A percentile compares a stretch with the other conserved stretches of the same genome.
phyloP scores from a whole-genome alignment of 352 stramenopile genomes.

The Pythium inflatum region DNA sequence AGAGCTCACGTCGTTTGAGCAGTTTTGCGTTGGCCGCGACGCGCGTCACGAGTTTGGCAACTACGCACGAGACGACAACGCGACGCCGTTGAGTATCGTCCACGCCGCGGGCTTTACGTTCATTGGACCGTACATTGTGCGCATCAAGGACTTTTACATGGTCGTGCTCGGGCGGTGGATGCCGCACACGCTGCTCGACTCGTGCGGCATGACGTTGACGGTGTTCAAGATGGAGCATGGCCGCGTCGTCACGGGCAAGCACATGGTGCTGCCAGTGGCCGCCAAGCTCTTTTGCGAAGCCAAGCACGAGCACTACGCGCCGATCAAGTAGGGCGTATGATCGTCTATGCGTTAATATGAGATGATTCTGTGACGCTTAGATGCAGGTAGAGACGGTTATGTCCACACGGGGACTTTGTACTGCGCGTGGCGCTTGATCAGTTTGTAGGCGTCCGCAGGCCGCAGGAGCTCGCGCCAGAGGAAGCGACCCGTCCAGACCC shows the following conservation, averaged over 20 bases:
- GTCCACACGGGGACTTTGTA: too few relatives aligned
- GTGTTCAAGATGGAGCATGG: constrained; percentile 26
- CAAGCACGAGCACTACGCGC: constrained; percentile 13
- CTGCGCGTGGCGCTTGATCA: too few relatives aligned
- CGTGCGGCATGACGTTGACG: constrained; percentile 26
- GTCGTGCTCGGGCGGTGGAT: constrained; percentile 15
- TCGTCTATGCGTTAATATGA: too few relatives aligned
- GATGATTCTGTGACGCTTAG: too few relatives aligned
- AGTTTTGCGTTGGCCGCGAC: constrained; percentile 27
- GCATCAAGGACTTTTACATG: constrained; percentile 34
- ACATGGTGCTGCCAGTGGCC: constrained; percentile 27
- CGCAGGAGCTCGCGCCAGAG: too few relatives aligned
- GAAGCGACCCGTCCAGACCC: too few relatives aligned
- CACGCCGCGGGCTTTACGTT: constrained; percentile 31
- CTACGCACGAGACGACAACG: constrained; percentile 5
- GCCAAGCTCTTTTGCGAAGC: constrained; percentile 18
- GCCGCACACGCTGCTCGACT: constrained; percentile 18
- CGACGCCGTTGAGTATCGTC: constrained; percentile 31
- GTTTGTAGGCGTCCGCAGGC: too few relatives aligned
- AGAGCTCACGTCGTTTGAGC: constrained; percentile 31
- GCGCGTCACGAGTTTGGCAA: constrained; percentile 23
- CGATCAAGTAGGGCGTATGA: constrained; percentile 11
- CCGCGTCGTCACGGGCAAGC: constrained; percentile 19
- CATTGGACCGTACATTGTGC: constrained; percentile 26
- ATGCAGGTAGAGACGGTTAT: too few relatives aligned